Conservation (phyloP, 352 stramenopile species). For the Pythium rhizo-oryzae region DNA sequence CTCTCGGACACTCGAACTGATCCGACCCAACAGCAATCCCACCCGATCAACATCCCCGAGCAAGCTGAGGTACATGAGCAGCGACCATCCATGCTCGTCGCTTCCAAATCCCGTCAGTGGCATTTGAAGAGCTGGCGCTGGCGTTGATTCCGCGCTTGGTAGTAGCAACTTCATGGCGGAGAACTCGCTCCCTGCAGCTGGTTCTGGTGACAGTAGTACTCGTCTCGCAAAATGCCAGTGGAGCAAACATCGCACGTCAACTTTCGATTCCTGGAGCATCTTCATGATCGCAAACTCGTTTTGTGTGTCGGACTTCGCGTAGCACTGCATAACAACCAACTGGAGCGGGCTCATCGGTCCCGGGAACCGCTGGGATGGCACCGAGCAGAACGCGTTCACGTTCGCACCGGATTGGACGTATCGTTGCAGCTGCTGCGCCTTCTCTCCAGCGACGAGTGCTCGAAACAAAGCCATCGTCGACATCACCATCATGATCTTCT, state of each 20-base stretch:
- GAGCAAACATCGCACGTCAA: conserved; percentile 47
- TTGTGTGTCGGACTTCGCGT: conserved; percentile 12
- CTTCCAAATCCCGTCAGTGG: conserved; percentile 33
- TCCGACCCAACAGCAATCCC: conserved; percentile 34
- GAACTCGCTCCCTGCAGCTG: conserved; percentile 34
- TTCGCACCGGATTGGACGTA: conserved; percentile 57
- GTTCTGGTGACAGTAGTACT: conserved; percentile 41
- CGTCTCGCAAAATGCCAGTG: conserved; percentile 65
- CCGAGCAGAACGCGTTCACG: conserved; percentile 48
- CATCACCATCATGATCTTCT: conserved; percentile 47
- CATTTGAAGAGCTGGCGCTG: conserved; percentile 28
- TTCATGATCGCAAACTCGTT: conserved; percentile 35
- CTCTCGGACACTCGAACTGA: conserved; percentile 13
- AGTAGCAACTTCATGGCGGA: conserved; percentile 5
- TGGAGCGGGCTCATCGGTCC: conserved; percentile 47
- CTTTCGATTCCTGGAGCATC: conserved; percentile 46
- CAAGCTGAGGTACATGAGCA: conserved; percentile 72
- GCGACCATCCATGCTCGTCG: conserved; percentile 54
- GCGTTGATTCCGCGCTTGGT: conserved; percentile 25
- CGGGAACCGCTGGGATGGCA: conserved; percentile 29
- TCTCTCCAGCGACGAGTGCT: conserved; percentile 40
- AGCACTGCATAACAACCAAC: conserved; percentile 43
- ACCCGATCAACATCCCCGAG: conserved; percentile 51
- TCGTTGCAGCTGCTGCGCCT: conserved; percentile 38
- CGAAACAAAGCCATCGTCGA: conserved; percentile 64